A percentile compares a stretch with the other conserved stretches of the same genome.
phyloP scores from a whole-genome alignment of 1,284 basidiomycete genomes.

The Cryptococcus neoformans region DNA sequence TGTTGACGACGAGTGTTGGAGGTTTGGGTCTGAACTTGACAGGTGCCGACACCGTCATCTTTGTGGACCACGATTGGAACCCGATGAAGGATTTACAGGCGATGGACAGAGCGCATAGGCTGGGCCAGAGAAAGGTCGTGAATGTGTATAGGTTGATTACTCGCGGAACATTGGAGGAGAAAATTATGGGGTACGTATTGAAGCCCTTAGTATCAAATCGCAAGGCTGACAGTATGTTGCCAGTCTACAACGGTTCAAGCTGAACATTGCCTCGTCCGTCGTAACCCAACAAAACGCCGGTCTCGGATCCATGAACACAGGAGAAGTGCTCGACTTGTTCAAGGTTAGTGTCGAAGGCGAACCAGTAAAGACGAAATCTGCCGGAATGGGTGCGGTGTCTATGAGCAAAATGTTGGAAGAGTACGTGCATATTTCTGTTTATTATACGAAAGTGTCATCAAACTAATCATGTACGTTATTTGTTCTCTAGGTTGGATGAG shows the following conservation, averaged over 20 bases:
- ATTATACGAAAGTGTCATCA: conserved; percentile 35
- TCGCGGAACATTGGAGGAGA: conserved; percentile 95
- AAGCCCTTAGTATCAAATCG: conserved; percentile 6
- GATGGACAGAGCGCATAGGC: conserved; percentile 97
- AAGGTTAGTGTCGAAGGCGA: conserved; percentile 69
- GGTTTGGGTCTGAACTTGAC: conserved; percentile 95
- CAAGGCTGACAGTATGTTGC: not conserved
- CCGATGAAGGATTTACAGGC: conserved; percentile 99
- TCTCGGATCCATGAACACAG: conserved; percentile 92
- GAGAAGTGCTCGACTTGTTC: conserved; percentile 94
- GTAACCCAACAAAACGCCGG: conserved; percentile 97
- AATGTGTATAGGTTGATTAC: conserved; percentile 98
- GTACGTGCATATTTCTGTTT: conserved; percentile 23
- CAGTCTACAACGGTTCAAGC: conserved; percentile 95
- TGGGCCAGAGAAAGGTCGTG: conserved; percentile 98
- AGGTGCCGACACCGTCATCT: conserved; percentile 98
- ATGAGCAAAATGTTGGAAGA: conserved; percentile 77
- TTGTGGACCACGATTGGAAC: conserved; percentile 99
- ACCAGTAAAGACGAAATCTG: conserved; percentile 54
- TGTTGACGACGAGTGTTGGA: conserved; percentile 96
- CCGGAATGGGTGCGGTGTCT: conserved; percentile 57
- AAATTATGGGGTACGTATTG: conserved; percentile 93
- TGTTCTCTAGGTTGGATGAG: conserved; percentile 62
- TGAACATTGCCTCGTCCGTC: conserved; percentile 95
- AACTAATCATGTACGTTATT: conserved; percentile 51